Evolutionary conservation across 2,329 filamentous ascomycete species (phyloP).

Genomic region (Penicillium sp.): DNA sequence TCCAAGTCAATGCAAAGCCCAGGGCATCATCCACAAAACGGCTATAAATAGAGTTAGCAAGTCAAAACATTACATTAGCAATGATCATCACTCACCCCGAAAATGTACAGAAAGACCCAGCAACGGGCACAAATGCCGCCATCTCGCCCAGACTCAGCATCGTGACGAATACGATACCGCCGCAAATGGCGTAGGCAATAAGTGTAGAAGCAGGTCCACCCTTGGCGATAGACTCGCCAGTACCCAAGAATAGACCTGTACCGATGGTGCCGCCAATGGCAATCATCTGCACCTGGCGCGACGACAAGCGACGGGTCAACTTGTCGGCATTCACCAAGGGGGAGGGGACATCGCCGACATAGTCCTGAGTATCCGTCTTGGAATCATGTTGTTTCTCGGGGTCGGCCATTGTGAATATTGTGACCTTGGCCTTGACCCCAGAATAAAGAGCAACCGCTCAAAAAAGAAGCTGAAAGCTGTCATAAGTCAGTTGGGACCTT

Average conservation of each 20-base stretch:
- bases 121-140: constrained; percentile 55
- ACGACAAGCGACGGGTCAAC: constrained; percentile 53
- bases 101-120: constrained; percentile 54
- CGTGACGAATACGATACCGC: constrained; percentile 55
- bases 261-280: constrained; percentile 48
- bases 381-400: constrained; percentile 23
- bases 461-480: not conserved
- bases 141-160: constrained; percentile 60
- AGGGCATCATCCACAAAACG: constrained; percentile 44
- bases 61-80: constrained; percentile 1
- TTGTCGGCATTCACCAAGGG: constrained; percentile 41
- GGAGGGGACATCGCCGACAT: constrained; percentile 11
- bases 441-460: not conserved
- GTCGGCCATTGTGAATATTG: constrained; percentile 18
- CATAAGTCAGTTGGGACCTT: not conserved
- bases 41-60: constrained; percentile 19
- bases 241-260: constrained; percentile 60
- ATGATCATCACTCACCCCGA: constrained; percentile 41
- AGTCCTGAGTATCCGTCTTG: constrained; percentile 10
- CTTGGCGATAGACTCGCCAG: constrained; percentile 56
- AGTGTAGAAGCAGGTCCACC: constrained; percentile 58
- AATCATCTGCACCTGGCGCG: constrained; percentile 65
- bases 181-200: constrained; percentile 55
- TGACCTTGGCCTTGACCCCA: not conserved
- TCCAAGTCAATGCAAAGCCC: constrained; percentile 45